phyloP scores from a whole-genome alignment of 1,284 basidiomycete genomes.

The Ceratobasidium sp. region DNA sequence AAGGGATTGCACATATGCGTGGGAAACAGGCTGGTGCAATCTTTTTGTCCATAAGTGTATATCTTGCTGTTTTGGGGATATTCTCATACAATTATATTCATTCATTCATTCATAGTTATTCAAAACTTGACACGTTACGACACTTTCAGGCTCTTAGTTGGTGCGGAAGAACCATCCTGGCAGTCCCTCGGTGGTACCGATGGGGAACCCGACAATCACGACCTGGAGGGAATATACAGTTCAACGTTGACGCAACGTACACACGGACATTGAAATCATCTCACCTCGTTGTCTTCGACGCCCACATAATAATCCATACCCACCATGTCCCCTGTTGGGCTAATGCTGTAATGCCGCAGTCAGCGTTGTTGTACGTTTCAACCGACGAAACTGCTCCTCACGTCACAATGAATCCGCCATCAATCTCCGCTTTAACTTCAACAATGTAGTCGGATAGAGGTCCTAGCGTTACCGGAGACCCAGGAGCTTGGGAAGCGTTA shows the following conservation, averaged over 20 bases:
- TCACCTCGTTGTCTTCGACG: background rate
- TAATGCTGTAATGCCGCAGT: background rate
- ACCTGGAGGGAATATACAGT: too few species aligned
- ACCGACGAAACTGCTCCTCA: background rate
- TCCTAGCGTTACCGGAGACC: background rate
- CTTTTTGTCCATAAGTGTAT: too few species aligned
- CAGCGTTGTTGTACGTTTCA: background rate
- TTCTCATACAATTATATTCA: too few species aligned
- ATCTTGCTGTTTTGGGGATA: too few species aligned
- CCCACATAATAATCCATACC: background rate
- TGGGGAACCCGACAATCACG: background rate
- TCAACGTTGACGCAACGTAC: too few species aligned
- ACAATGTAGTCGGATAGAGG: background rate
- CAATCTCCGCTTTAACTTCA: background rate
- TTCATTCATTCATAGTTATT: too few species aligned
- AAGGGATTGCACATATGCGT: too few species aligned
- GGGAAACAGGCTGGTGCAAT: too few species aligned
- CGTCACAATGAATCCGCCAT: background rate
- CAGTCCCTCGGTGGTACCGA: background rate
- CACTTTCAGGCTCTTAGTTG: too few species aligned
- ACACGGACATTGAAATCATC: too few species aligned
- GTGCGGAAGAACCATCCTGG: background rate
- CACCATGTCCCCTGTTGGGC: background rate
- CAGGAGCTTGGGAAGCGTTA: too few species aligned
- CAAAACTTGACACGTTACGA: too few species aligned